Base-by-base conservation (phyloP, 139 green algal genomes). In the Chlamydomonas asymmetrica region DNA sequence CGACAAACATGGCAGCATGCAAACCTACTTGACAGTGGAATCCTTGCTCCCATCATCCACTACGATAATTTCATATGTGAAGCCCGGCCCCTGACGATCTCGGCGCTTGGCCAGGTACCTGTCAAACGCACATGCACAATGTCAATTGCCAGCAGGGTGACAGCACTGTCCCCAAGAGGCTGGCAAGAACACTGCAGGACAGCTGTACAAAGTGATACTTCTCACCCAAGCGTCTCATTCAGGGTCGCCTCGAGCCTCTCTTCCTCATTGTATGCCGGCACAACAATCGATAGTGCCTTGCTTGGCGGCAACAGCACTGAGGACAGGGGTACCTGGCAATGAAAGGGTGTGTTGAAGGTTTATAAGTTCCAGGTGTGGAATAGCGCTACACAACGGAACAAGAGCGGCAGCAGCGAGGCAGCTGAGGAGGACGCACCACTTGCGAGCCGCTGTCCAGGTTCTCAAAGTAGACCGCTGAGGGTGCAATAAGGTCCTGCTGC, bases 21-120 rank as follows among this genome's bases (percentile, higher is more conserved):
- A 52, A 52, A 52, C 45, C 45, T 52, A 83, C 78, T 45, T 78
- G 20, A 81, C 74, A 39, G 96, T 99, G 48, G 54, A 77, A 64
- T 99, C 96, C 25, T 52, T 87, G 85, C 90, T 97, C 65, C 96
- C 96, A 60, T 99, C 96, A 73, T 99, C 96, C 38, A 99, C 96
- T 5, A 99, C 84, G 37, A 99, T 89, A 5, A 99, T 82, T 71
- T 99, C 94, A 37, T 91, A 97, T 0, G 92, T 97, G 77, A 98
- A 98, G 34, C 86, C 75, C 1, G 91, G 83, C 4, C 90, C 93
- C 63, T 91, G 66, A 37, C 63, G 68, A 66, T 95, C 88, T 3
- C 92, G 63, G 34, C 90, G 79, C 54, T 78, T 52, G 60, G 92
- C 80, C 41, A 96, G 60, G 63, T 95, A 95, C 37, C 85, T 92